These are phyloP conservation scores for Fusarium staphyleae DNA, from an alignment of 2,329 filamentous ascomycete species.

Conservation along the genomic window DNA sequence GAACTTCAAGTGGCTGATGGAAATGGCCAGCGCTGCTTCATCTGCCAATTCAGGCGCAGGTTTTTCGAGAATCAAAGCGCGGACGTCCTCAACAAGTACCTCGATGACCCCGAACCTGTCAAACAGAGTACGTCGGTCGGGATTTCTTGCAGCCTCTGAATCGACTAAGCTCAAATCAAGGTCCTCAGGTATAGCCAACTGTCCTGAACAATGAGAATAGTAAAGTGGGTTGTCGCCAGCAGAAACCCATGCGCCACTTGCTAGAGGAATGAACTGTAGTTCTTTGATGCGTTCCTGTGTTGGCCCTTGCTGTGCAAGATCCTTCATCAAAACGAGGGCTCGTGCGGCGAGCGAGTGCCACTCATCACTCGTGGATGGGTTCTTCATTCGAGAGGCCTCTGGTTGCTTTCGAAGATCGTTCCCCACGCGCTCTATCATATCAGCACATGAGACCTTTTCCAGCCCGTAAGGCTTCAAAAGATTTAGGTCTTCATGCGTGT, in stretches of 20 bases:
- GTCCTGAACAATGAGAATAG: constrained; percentile 14
- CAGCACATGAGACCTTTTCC: not conserved
- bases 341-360: constrained; percentile 31
- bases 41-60: not conserved
- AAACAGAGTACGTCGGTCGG: constrained; percentile 19
- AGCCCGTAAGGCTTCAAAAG: constrained; percentile 20
- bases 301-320: not conserved
- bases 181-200: constrained; percentile 15
- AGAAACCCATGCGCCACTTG: constrained; percentile 27
- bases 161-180: constrained; percentile 22
- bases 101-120: constrained; percentile 22
- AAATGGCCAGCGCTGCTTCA: not conserved
- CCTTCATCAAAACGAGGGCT: constrained; percentile 7
- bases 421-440: constrained; percentile 11
- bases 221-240: constrained; percentile 8
- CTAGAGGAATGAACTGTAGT: constrained; percentile 25
- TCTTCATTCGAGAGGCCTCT: constrained; percentile 23
- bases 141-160: constrained; percentile 10
- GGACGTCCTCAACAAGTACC: constrained; percentile 12
- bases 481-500: constrained; percentile 3
- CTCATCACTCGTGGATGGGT: not conserved
- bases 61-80: constrained; percentile 13
- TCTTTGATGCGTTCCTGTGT: not conserved
- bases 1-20: constrained; percentile 21
- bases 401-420: constrained; percentile 5